Evolutionary conservation across 2,329 filamentous ascomycete genomes (phyloP).

Genomic region (Aspergillus phoenicis): DNA sequence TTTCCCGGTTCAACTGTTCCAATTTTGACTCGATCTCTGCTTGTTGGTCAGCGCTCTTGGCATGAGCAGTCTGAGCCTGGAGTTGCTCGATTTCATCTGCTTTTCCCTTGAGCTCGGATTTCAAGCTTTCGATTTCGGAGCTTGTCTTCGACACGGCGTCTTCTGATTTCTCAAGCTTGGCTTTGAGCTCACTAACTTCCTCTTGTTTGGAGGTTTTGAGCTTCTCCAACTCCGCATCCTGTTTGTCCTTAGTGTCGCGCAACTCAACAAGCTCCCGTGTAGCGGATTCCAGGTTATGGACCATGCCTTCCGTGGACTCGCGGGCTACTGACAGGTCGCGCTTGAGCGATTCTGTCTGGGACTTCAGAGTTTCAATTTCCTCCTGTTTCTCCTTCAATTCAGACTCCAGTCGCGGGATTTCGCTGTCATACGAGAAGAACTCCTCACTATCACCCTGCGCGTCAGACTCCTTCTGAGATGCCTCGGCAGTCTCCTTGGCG

Average conservation of each 20-base stretch:
- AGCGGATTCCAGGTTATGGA: slow-evolving; percentile 66
- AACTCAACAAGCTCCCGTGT: slow-evolving; percentile 64
- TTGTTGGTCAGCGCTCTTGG: slow-evolving; percentile 24
- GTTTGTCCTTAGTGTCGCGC: slow-evolving; percentile 55
- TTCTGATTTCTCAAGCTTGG: slow-evolving; percentile 38
- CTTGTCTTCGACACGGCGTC: slow-evolving; percentile 33
- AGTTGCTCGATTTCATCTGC: slow-evolving; percentile 42
- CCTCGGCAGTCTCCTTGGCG: slow-evolving; percentile 35
- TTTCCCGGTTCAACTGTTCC: slow-evolving; percentile 39
- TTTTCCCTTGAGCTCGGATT: slow-evolving; percentile 44
- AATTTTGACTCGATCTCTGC: slow-evolving; percentile 35
- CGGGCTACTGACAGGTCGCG: slow-evolving; percentile 70
- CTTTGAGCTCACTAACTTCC: slow-evolving; percentile 47
- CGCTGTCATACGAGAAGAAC: slow-evolving; percentile 90
- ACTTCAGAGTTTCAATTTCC: slow-evolving; percentile 70
- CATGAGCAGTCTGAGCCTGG: slow-evolving; percentile 31
- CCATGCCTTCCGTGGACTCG: slow-evolving; percentile 69
- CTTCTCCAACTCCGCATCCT: slow-evolving; percentile 50
- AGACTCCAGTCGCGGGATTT: slow-evolving; percentile 77
- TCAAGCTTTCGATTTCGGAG: slow-evolving; percentile 37
- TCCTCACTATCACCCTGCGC: slow-evolving; percentile 60
- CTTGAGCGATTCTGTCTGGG: slow-evolving; percentile 68
- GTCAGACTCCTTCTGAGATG: slow-evolving; percentile 21
- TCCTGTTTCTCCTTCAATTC: slow-evolving; percentile 70
- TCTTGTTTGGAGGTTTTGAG: slow-evolving; percentile 45